Conservation (phyloP, 805 yeast species). For the Lipomyces sp. region DNA sequence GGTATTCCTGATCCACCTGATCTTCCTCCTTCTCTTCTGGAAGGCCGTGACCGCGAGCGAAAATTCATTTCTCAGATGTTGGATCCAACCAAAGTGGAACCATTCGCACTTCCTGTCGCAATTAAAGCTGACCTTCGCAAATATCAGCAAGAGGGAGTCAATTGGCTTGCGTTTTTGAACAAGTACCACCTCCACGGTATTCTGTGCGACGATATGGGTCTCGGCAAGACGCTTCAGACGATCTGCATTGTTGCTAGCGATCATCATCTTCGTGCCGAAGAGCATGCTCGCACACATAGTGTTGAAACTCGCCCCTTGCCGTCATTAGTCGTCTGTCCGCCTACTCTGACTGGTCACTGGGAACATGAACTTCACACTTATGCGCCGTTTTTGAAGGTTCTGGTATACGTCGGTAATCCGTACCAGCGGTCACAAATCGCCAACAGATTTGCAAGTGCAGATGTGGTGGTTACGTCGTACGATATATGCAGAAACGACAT, state of each 20-base stretch:
- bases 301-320: constrained; percentile 77
- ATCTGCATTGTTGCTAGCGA: constrained; percentile 97
- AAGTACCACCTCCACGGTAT: constrained; percentile 96
- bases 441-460: constrained; percentile 59
- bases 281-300: constrained; percentile 62
- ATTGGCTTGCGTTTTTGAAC: constrained; percentile 95
- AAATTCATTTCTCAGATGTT: constrained; percentile 96
- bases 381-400: constrained; percentile 80
- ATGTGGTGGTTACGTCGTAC: constrained; percentile 90
- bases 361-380: constrained; percentile 90
- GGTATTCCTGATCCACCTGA: constrained; percentile 96
- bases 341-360: constrained; percentile 99
- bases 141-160: constrained; percentile 98
- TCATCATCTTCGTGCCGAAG: constrained; percentile 81
- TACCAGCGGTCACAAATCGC: constrained; percentile 64
- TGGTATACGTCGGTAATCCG: constrained; percentile 95
- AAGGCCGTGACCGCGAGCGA: constrained; percentile 90
- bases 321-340: constrained; percentile 90
- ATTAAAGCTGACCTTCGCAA: constrained; percentile 91
- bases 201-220: constrained; percentile 98
- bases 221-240: constrained; percentile 96
- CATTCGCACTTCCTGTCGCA: constrained; percentile 86
- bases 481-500: constrained; percentile 95
- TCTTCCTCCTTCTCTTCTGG: constrained; percentile 79
- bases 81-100: constrained; percentile 89